phyloP scores from a whole-genome alignment of 257 asterid genomes.

The Ocimum tenuiflorum region DNA sequence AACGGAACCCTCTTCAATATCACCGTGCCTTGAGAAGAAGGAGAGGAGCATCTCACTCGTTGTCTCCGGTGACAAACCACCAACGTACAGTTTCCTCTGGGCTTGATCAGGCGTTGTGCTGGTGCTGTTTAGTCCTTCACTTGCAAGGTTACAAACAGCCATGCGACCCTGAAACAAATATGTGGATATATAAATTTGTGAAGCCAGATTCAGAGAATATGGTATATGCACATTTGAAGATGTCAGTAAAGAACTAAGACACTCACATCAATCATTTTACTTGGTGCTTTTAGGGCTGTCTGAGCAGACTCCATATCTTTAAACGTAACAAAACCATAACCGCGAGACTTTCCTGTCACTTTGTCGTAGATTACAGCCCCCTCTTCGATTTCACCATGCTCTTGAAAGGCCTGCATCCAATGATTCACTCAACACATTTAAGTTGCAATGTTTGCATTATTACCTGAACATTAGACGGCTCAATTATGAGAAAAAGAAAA shows the following conservation, averaged over 20 bases:
- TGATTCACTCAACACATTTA: slow-evolving; percentile 16
- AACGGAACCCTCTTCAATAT: slow-evolving; percentile 87
- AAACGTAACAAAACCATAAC: slow-evolving; percentile 71
- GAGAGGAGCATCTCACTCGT: slow-evolving; percentile 66
- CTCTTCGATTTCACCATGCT: slow-evolving; percentile 83
- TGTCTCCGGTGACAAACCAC: slow-evolving; percentile 73
- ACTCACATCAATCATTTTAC: slow-evolving; percentile 76
- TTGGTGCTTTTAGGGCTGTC: slow-evolving; percentile 59
- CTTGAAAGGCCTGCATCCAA: slow-evolving; percentile 60
- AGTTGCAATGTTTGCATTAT: not conserved
- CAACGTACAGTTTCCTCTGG: slow-evolving; percentile 74
- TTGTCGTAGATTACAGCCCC: slow-evolving; percentile 73
- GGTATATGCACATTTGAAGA: not conserved
- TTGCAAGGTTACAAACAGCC: slow-evolving; percentile 86
- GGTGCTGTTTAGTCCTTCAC: slow-evolving; percentile 52
- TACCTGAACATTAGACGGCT: not conserved
- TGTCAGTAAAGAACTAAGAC: not conserved
- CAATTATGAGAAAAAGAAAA: not conserved
- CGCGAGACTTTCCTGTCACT: slow-evolving; percentile 65
- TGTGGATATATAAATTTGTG: not conserved
- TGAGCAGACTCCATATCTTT: slow-evolving; percentile 75
- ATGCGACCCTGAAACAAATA: slow-evolving; percentile 63
- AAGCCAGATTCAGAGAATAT: not conserved
- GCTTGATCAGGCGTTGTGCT: slow-evolving; percentile 53
- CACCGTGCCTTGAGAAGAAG: slow-evolving; percentile 60